Conservation (phyloP, 768 basidiomycete species). For the Lepiota venenata region DNA sequence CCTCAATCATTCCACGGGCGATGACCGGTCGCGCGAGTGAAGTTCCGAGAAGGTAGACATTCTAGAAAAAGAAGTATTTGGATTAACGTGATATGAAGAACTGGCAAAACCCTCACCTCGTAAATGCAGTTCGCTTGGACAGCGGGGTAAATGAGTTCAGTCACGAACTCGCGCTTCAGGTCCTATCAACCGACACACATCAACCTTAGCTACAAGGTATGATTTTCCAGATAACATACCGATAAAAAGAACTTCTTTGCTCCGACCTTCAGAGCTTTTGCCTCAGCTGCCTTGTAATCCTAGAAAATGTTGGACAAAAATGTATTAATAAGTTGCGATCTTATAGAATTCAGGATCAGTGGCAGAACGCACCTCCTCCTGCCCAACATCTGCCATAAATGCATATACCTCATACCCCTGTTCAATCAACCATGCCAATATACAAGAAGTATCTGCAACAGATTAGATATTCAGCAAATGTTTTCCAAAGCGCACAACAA, state of each 20-base stretch:
- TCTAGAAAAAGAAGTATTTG: constrained; percentile 36
- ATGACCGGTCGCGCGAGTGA: constrained; percentile 98
- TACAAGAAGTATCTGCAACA: constrained; percentile 90
- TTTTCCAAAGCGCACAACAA: background rate
- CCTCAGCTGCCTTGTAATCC: constrained; percentile 92
- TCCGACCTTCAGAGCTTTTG: constrained; percentile 87
- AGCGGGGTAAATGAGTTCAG: constrained; percentile 96
- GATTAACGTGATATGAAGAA: background rate
- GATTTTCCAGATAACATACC: constrained; percentile 34
- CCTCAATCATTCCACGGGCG: constrained; percentile 96
- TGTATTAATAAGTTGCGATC: constrained; percentile 7
- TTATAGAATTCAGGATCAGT: background rate
- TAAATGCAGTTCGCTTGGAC: constrained; percentile 99
- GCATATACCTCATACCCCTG: constrained; percentile 96
- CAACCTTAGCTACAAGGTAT: background rate
- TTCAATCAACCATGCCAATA: constrained; percentile 98
- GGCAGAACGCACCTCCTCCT: constrained; percentile 64
- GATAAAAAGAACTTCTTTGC: constrained; percentile 96
- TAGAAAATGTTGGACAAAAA: constrained; percentile 24
- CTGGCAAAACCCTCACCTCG: constrained; percentile 54
- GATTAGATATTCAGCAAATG: constrained; percentile 12
- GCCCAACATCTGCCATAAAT: constrained; percentile 96
- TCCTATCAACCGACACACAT: constrained; percentile 48
- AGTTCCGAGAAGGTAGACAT: constrained; percentile 96
- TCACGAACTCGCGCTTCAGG: constrained; percentile 91